Evolutionary conservation across 73 alveolate species (phyloP).

Genomic region (Uronychia binucleata): DNA sequence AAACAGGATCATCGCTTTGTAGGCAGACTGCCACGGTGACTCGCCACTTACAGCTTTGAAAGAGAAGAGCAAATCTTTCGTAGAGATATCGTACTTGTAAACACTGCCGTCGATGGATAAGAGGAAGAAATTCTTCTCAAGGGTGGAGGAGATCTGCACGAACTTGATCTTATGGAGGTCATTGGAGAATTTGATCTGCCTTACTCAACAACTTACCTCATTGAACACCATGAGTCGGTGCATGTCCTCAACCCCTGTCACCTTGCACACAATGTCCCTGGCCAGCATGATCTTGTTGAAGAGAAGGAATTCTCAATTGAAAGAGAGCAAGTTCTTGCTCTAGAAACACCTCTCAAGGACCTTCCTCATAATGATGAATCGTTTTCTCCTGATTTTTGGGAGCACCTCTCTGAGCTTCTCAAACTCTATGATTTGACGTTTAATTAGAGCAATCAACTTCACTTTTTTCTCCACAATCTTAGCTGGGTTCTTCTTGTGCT

Average conservation of each 20-base stretch:
- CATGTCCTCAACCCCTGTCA: slow-evolving; percentile 8
- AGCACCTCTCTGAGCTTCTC: neutral
- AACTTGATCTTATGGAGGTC: slow-evolving; percentile 48
- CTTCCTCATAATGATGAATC: neutral
- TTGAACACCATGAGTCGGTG: slow-evolving; percentile 42
- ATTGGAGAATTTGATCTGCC: slow-evolving; percentile 40
- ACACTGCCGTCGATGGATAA: slow-evolving; percentile 52
- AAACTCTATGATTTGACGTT: neutral
- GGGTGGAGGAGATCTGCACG: slow-evolving; percentile 29
- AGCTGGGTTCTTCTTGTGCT: slow-evolving; percentile 57
- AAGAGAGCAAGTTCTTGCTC: slow-evolving; percentile 8
- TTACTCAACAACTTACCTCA: slow-evolving; percentile 8
- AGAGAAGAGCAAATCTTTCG: slow-evolving; percentile 49
- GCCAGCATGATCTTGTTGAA: slow-evolving; percentile 12
- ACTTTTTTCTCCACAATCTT: slow-evolving; percentile 32
- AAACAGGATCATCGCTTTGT: slow-evolving; percentile 37
- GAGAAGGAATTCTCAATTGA: slow-evolving; percentile 11
- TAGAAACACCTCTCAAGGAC: slow-evolving; percentile 4
- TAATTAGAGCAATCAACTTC: slow-evolving; percentile 1
- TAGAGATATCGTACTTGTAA: slow-evolving; percentile 48
- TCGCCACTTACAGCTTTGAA: slow-evolving; percentile 40
- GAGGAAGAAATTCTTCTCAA: slow-evolving; percentile 46
- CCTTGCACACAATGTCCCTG: neutral
- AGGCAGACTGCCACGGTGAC: slow-evolving; percentile 27
- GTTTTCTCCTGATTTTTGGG: neutral